Evolutionary conservation across 371 early-diverging fungal species (phyloP).

Genomic region (Batrachochytrium dendrobatidis): DNA sequence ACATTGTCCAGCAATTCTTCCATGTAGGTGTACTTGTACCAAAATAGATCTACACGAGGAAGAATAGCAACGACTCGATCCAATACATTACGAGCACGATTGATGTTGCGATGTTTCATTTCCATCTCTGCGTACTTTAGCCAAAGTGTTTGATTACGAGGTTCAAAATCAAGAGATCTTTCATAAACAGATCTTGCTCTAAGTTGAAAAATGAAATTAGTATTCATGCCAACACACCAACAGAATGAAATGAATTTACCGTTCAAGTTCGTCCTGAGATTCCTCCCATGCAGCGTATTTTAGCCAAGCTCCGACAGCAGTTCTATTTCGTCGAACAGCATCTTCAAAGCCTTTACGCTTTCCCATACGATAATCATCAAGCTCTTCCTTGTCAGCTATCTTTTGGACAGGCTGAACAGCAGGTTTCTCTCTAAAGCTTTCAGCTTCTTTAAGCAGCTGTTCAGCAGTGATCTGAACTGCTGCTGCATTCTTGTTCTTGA

Average conservation of each 20-base stretch:
- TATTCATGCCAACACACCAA: neutral
- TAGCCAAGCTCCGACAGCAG: constrained; percentile 83
- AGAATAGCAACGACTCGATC: constrained; percentile 85
- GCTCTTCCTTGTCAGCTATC: constrained; percentile 87
- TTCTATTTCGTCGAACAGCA: constrained; percentile 73
- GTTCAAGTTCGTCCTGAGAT: constrained; percentile 69
- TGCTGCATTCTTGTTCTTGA: constrained; percentile 96
- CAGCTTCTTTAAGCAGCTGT: constrained; percentile 93
- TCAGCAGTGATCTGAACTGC: constrained; percentile 98
- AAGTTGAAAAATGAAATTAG: neutral
- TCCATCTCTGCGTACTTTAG: constrained; percentile 94
- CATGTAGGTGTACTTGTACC: constrained; percentile 97
- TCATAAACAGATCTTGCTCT: constrained; percentile 89
- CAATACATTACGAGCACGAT: constrained; percentile 83
- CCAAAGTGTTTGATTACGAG: constrained; percentile 78
- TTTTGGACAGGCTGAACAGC: constrained; percentile 77
- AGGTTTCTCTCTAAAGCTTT: constrained; percentile 75
- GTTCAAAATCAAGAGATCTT: constrained; percentile 85
- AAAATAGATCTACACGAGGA: constrained; percentile 92
- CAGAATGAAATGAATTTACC: constrained; percentile 24
- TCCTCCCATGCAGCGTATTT: constrained; percentile 97
- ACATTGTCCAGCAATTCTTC: constrained; percentile 92
- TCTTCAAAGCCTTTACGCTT: constrained; percentile 95
- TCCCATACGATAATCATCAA: constrained; percentile 77
- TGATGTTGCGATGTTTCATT: constrained; percentile 87